Percentiles rank a stretch among this genome's conserved stretches.
Conservation (phyloP, 148 eudicot genomes). For the Vaccinium darrowii region DNA sequence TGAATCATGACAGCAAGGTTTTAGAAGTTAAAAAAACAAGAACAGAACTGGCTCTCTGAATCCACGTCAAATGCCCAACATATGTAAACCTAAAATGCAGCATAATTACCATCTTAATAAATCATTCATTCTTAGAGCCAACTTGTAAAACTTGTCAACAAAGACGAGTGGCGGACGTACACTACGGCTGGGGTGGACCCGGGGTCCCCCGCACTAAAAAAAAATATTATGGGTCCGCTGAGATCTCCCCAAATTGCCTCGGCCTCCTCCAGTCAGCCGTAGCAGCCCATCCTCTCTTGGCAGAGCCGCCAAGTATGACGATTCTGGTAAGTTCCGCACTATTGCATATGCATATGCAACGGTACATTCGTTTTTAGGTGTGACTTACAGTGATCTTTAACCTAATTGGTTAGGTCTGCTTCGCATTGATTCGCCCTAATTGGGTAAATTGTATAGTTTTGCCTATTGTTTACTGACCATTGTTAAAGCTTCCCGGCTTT, state of each 20-base stretch:
- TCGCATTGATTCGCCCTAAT: background rate
- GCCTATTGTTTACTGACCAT: too few relatives aligned
- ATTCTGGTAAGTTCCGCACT: constrained; percentile 27
- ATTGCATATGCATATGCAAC: background rate
- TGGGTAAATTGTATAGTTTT: too few relatives aligned
- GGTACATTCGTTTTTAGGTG: background rate
- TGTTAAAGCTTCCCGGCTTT: too few relatives aligned
- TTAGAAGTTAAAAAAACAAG: background rate
- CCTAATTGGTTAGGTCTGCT: background rate
- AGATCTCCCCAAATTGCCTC: constrained; percentile 10
- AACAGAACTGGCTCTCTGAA: background rate
- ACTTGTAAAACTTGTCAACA: background rate
- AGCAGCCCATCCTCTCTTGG: constrained; percentile 44
- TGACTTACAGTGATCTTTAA: background rate
- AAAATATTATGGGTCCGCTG: too few relatives aligned
- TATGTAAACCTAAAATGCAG: background rate
- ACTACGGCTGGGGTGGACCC: too few relatives aligned
- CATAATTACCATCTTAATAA: background rate
- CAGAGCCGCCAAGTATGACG: constrained; percentile 22
- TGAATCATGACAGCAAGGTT: background rate
- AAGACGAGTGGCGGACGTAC: too few relatives aligned
- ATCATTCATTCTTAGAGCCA: background rate
- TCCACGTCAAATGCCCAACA: background rate
- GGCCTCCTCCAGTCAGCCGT: constrained; percentile 46
- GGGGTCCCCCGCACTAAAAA: too few relatives aligned